phyloP scores from a whole-genome alignment of 2,329 filamentous ascomycete species.

The Fonsecaea nubica region DNA sequence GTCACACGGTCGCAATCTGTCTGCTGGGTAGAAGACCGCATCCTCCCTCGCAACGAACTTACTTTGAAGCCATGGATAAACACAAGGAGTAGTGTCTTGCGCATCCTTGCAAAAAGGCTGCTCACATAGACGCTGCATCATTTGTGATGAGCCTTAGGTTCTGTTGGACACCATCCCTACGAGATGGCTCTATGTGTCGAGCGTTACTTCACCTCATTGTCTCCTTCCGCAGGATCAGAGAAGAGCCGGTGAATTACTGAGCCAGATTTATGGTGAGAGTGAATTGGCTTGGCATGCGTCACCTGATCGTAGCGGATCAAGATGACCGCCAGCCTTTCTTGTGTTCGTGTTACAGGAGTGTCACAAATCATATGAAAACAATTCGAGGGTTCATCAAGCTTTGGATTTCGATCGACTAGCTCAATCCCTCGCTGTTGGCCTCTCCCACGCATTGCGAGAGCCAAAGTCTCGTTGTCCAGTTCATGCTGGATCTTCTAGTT shows the following conservation, averaged over 20 bases:
- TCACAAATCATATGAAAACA: background rate
- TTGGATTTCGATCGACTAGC: background rate
- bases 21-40: background rate
- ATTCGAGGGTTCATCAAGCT: background rate
- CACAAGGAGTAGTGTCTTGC: conserved; percentile 54
- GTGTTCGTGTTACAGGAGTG: too few relatives aligned
- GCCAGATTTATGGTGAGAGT: background rate
- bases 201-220: background rate
- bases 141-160: conserved; percentile 11
- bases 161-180: background rate
- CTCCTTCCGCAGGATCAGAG: background rate
- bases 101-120: conserved; percentile 46
- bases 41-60: conserved; percentile 17
- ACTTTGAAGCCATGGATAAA: conserved; percentile 60
- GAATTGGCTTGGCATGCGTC: background rate
- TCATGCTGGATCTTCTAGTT: conserved; percentile 27
- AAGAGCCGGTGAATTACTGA: background rate
- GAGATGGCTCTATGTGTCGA: background rate
- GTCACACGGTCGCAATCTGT: background rate
- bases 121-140: conserved; percentile 30
- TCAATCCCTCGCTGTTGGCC: background rate
- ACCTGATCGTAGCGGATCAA: background rate
- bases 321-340: too few relatives aligned
- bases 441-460: background rate
- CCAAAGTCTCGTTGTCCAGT: background rate